Conservation (phyloP, 371 early-diverging fungal species). For the Zopfochytrium polystomum region DNA sequence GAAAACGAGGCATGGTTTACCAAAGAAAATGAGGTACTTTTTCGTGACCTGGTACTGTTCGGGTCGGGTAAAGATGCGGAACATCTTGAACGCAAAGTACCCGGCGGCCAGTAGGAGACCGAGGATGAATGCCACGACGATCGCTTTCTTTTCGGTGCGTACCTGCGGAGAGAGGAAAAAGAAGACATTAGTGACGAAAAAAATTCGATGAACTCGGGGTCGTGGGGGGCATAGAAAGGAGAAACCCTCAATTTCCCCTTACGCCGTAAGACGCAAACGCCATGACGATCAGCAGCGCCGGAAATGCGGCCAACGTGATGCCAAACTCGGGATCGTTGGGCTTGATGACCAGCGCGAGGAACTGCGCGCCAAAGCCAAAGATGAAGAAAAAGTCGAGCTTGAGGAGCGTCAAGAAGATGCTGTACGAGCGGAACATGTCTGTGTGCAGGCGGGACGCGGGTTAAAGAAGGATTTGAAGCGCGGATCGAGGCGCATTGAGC, state of each 20-base stretch:
- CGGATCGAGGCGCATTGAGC: conserved; percentile 2
- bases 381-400: conserved; percentile 88
- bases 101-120: conserved; percentile 67
- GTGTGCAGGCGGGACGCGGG: background rate
- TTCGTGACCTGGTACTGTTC: conserved; percentile 65
- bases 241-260: too few relatives aligned
- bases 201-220: background rate
- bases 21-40: conserved; percentile 84
- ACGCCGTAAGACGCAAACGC: conserved; percentile 75
- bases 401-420: conserved; percentile 80
- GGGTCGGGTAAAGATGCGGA: conserved; percentile 68
- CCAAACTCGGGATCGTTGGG: conserved; percentile 59
- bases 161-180: conserved; percentile 22
- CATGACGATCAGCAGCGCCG: conserved; percentile 66
- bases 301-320: conserved; percentile 74
- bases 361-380: conserved; percentile 81
- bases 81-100: conserved; percentile 84
- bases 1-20: conserved; percentile 34
- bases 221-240: background rate
- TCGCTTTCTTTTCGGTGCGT: conserved; percentile 57
- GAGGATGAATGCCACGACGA: conserved; percentile 66
- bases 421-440: conserved; percentile 84
- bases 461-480: conserved; percentile 8
- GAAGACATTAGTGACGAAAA: background rate
- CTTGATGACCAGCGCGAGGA: conserved; percentile 72